Evolutionary conservation across 2,329 filamentous ascomycete species (phyloP).

Genomic region (Exophiala sp.): DNA sequence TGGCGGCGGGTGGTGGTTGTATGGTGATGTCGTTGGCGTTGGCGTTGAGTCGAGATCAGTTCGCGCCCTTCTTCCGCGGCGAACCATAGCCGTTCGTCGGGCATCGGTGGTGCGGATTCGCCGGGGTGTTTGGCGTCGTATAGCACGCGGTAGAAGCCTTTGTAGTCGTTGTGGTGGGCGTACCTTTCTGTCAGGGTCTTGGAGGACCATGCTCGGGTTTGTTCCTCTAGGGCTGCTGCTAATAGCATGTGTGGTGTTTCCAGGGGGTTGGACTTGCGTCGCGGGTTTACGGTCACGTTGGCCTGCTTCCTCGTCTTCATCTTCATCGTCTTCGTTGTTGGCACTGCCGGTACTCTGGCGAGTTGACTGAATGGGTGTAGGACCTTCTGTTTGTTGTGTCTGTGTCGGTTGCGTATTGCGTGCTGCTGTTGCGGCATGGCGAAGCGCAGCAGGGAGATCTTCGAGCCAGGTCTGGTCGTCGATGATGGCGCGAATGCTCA

Average conservation of each 20-base stretch:
- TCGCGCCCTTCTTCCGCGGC: slow-evolving; percentile 40
- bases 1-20: too few species aligned
- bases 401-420: slow-evolving; percentile 29
- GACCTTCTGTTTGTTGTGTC: slow-evolving; percentile 33
- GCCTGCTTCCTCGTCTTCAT: slow-evolving; percentile 37
- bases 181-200: slow-evolving; percentile 43
- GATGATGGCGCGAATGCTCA: slow-evolving; percentile 52
- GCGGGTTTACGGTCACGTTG: slow-evolving; percentile 21
- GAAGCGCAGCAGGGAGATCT: slow-evolving; percentile 41
- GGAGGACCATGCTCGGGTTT: slow-evolving; percentile 11
- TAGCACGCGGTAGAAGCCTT: slow-evolving; percentile 55
- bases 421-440: slow-evolving; percentile 39
- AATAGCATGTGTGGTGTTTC: slow-evolving; percentile 18
- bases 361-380: slow-evolving; percentile 32
- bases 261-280: slow-evolving; percentile 28
- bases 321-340: slow-evolving; percentile 36
- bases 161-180: slow-evolving; percentile 55
- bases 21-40: slow-evolving; percentile 32
- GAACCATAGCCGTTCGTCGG: slow-evolving; percentile 59
- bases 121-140: slow-evolving; percentile 55
- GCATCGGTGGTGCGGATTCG: slow-evolving; percentile 49
- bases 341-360: slow-evolving; percentile 21
- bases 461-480: slow-evolving; percentile 49
- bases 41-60: slow-evolving; percentile 31
- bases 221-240: slow-evolving; percentile 30